Conservation (phyloP, 2,329 filamentous ascomycete genomes). For the Botryotinia convoluta region DNA sequence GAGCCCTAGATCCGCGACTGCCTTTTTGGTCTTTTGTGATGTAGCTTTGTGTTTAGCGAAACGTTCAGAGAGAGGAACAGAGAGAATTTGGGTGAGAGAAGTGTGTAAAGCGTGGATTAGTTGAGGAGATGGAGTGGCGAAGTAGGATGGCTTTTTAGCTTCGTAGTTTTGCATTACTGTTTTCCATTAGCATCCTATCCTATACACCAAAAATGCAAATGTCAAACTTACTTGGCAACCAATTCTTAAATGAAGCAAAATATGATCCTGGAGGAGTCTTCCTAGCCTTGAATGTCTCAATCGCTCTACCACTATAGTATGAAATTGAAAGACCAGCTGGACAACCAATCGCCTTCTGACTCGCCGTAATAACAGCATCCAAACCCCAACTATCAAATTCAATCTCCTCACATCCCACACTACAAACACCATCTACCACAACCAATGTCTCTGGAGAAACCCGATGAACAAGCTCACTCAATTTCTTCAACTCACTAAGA, state of each 20-base stretch:
- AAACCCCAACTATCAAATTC: conserved; percentile 93
- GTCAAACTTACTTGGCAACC: conserved; percentile 71
- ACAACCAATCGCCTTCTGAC: conserved; percentile 94
- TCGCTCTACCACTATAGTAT: conserved; percentile 86
- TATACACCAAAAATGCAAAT: background rate
- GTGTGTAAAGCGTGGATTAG: conserved; percentile 91
- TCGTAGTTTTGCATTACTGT: conserved; percentile 98
- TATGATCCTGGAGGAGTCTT: conserved; percentile 83
- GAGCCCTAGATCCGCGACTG: conserved; percentile 75
- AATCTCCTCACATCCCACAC: conserved; percentile 93
- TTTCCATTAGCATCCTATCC: conserved; percentile 12
- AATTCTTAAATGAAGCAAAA: conserved; percentile 97
- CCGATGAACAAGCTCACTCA: conserved; percentile 77
- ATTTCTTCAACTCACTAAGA: conserved; percentile 80
- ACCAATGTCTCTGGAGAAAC: conserved; percentile 90
- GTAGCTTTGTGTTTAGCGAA: conserved; percentile 78
- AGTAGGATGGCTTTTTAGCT: conserved; percentile 95
- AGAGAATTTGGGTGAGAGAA: conserved; percentile 78
- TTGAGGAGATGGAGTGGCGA: conserved; percentile 93
- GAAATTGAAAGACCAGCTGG: conserved; percentile 92
- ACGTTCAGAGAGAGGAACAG: conserved; percentile 74
- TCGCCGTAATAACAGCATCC: conserved; percentile 89
- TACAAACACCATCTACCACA: conserved; percentile 95
- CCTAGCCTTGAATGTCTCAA: conserved; percentile 74
- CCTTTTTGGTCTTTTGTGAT: conserved; percentile 83